Evolutionary conservation across 1,139 yeast genomes (phyloP), one percentile per base, ranked within the genome.

Genomic region (Insectozyma bohioensis): DNA sequence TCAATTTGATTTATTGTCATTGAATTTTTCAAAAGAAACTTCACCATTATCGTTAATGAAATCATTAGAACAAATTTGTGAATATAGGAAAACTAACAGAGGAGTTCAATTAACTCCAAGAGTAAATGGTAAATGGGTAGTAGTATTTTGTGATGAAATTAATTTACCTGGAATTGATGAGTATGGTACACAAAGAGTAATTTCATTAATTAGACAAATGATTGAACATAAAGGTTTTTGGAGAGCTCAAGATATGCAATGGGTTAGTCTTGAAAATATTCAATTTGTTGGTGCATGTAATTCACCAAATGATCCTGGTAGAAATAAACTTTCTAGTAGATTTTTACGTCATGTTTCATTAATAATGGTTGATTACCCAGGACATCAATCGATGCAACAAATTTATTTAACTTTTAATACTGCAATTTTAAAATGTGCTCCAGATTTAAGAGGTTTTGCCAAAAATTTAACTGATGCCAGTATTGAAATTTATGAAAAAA

Each of bases 251-350:
- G 79, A 77, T 24, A 67, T 67, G 34, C 71, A 69, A 26, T 90
- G 96, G 95, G 77, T 90, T 1, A 46, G 63, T 0, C 42, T 87
- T n/a, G 63, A 70, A 12, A 72, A 78, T 33, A 67, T 92, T 24
- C 95, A 85, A 50, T 74, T 92, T 61, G 95, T 90, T 9, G 97
- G 95, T 5, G 97, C 98, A 0, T 92, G 97, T 55, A 92, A 92
- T 49, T 92, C 97, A 1, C 82, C 96, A 0, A 67, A 79, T 2
- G 95, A 86, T 55, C 76, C 79, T 2, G 96, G 97, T 0, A 70
- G 98, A 44, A 65, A 72, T 12, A 56, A 54, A 3, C 54, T 92
- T 21, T 63, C 79, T 1, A 54, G 63, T n/a, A 63, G 97, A 33
- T 82, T 90, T 48, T 56, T 85, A 31, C 69, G 95, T 7, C 94